A percentile compares a stretch with the other conserved stretches of the same genome.
Conservation (phyloP, 2,329 filamentous ascomycete species). For the Xylaria polymorpha region DNA sequence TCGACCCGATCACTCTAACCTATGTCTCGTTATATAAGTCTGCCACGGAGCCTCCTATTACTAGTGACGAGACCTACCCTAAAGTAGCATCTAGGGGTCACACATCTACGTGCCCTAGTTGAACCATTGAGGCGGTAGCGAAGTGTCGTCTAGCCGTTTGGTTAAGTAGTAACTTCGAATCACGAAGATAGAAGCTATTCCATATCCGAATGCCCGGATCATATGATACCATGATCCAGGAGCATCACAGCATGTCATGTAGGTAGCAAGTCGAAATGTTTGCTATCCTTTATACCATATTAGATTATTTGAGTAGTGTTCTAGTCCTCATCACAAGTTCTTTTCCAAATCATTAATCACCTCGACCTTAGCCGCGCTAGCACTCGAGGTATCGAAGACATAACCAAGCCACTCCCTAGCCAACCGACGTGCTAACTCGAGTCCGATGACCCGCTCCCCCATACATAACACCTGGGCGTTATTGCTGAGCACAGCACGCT, state of each 20-base stretch:
- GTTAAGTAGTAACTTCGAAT: not conserved
- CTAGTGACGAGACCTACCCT: conserved; percentile 1
- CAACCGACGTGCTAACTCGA: conserved; percentile 81
- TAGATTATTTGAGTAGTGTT: not conserved
- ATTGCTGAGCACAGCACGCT: conserved; percentile 83
- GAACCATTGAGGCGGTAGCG: not conserved
- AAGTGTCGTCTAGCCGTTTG: too few relatives aligned
- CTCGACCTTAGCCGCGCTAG: conserved; percentile 59
- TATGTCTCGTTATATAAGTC: not conserved
- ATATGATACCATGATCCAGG: not conserved
- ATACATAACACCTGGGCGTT: conserved; percentile 89
- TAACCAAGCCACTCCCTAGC: conserved; percentile 88
- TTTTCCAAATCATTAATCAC: conserved; percentile 57
- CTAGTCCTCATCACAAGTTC: conserved; percentile 24
- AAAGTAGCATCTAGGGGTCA: not conserved
- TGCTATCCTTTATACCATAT: not conserved
- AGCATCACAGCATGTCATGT: not conserved
- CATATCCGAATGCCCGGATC: too few relatives aligned
- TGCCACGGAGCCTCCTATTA: not conserved
- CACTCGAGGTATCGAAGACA: conserved; percentile 75
- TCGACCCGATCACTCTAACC: not conserved
- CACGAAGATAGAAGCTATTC: not conserved
- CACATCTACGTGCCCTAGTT: not conserved
- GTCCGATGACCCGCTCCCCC: conserved; percentile 83
- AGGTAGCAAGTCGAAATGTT: not conserved